Evolutionary conservation across 1,139 yeast genomes (phyloP).

Genomic region (Yamadazyma blattariae): DNA sequence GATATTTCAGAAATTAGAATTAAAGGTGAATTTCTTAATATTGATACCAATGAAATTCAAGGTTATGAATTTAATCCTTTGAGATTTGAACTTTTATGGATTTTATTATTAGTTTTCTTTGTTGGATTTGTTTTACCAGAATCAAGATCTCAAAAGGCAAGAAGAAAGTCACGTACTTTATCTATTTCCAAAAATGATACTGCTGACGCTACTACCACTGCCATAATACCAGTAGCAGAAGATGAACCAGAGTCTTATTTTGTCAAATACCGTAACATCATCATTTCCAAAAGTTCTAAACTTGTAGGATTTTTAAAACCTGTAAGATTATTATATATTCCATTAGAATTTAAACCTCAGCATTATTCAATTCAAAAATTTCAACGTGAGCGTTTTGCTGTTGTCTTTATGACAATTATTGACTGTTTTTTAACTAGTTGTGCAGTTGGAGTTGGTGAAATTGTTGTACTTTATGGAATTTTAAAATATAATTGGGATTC

Average conservation of each 20-base stretch:
- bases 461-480: conserved; percentile 52
- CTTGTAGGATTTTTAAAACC: conserved; percentile 35
- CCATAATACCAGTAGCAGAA: neutral
- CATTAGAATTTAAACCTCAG: conserved; percentile 26
- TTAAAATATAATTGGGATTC: conserved; percentile 59
- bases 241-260: neutral
- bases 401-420: conserved; percentile 38
- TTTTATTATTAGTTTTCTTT: conserved; percentile 25
- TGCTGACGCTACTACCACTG: neutral
- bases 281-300: neutral
- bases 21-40: neutral
- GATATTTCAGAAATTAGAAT: neutral
- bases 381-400: conserved; percentile 25
- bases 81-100: conserved; percentile 23
- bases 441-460: conserved; percentile 37
- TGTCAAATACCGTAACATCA: no score
- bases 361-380: conserved; percentile 11
- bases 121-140: conserved; percentile 50
- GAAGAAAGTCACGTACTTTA: conserved; percentile 44
- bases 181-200: neutral
- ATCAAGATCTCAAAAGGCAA: conserved; percentile 48
- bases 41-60: conserved; percentile 9
- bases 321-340: conserved; percentile 34
- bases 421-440: conserved; percentile 42
- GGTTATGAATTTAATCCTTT: conserved; percentile 28